Conservation (phyloP, 306 rosid genomes). For the Crataegus laevigata region DNA sequence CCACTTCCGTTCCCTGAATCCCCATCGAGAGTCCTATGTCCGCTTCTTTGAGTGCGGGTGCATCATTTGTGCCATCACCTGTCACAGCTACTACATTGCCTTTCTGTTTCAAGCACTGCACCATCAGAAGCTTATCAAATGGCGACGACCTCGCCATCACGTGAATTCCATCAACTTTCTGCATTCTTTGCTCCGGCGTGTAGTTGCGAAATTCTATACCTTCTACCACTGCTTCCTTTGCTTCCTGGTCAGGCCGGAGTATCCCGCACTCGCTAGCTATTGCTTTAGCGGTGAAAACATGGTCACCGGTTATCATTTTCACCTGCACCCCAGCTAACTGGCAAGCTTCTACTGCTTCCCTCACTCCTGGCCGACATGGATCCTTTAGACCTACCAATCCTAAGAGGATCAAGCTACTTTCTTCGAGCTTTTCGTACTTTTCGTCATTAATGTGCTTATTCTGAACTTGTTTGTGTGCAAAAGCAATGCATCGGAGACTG, state of each 20-base stretch:
- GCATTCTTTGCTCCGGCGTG: slow-evolving; percentile 22
- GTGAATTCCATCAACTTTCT: slow-evolving; percentile 23
- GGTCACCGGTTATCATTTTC: slow-evolving; percentile 34
- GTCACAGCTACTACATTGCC: slow-evolving; percentile 33
- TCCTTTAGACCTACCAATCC: slow-evolving; percentile 28
- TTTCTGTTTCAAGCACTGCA: slow-evolving; percentile 29
- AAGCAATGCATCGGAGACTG: slow-evolving; percentile 34
- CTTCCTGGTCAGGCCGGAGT: not conserved
- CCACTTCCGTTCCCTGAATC: slow-evolving; percentile 28
- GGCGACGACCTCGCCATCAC: slow-evolving; percentile 39
- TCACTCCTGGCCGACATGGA: slow-evolving; percentile 27
- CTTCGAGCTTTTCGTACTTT: not conserved
- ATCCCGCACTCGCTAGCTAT: slow-evolving; percentile 35
- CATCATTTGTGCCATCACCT: slow-evolving; percentile 31
- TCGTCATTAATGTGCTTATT: not conserved
- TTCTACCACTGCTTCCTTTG: slow-evolving; percentile 17
- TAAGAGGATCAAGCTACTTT: slow-evolving; percentile 6
- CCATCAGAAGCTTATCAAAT: slow-evolving; percentile 28
- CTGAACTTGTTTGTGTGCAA: slow-evolving; percentile 24
- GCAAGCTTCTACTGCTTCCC: slow-evolving; percentile 19
- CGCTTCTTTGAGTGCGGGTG: slow-evolving; percentile 23
- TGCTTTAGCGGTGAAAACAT: slow-evolving; percentile 25
- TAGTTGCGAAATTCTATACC: slow-evolving; percentile 28
- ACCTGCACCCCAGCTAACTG: slow-evolving; percentile 13
- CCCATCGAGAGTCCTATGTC: slow-evolving; percentile 36